phyloP scores from a whole-genome alignment of 768 basidiomycete genomes.

The Russula olivacea region DNA sequence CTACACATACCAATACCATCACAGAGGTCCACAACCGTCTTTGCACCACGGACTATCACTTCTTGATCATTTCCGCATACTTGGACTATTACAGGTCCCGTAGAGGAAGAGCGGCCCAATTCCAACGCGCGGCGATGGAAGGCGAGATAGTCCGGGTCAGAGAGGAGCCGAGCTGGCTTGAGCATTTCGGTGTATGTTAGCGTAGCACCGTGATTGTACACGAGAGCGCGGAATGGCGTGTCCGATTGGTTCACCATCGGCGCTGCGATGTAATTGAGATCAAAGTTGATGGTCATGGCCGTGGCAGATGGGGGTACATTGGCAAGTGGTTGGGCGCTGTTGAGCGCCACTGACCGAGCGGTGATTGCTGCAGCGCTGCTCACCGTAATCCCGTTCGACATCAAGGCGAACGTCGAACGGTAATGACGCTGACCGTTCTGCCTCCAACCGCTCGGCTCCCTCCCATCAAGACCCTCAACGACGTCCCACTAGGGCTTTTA shows the following conservation, averaged over 20 bases:
- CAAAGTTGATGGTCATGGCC: conserved; percentile 9
- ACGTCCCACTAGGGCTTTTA: conserved; percentile 28
- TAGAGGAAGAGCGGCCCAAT: conserved; percentile 27
- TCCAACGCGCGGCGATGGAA: conserved; percentile 54
- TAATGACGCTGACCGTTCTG: background rate
- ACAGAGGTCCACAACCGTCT: conserved; percentile 52
- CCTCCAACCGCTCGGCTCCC: conserved; percentile 13
- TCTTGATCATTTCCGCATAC: conserved; percentile 69
- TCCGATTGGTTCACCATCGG: conserved; percentile 83
- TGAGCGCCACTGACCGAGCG: background rate
- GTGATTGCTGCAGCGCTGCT: background rate
- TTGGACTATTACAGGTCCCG: conserved; percentile 59
- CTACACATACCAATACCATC: conserved; percentile 56
- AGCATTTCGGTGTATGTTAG: conserved; percentile 77
- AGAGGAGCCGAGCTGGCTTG: conserved; percentile 50
- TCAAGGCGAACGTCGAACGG: background rate
- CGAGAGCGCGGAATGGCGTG: conserved; percentile 62
- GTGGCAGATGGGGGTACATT: background rate
- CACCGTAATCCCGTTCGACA: background rate
- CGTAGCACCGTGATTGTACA: conserved; percentile 57
- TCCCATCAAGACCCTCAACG: conserved; percentile 10
- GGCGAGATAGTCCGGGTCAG: conserved; percentile 60
- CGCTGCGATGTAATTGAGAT: conserved; percentile 46
- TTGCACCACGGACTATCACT: conserved; percentile 52
- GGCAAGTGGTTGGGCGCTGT: background rate